Percentiles rank a stretch among this genome's conserved stretches.
Evolutionary conservation across 2,329 filamentous ascomycete genomes (phyloP).

Genomic region (Dactylella cylindrospora): DNA sequence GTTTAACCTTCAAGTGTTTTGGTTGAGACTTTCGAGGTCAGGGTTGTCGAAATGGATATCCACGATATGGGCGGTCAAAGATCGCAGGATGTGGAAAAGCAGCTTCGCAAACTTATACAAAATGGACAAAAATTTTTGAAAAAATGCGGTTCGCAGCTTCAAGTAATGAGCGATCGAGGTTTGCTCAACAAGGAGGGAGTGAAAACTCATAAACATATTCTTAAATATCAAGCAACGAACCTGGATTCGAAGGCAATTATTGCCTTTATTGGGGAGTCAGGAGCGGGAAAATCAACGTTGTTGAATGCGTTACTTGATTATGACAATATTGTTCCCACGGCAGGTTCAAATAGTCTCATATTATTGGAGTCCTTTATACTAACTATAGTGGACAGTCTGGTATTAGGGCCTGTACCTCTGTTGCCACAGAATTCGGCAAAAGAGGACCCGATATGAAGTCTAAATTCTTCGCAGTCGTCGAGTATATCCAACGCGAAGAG

Average conservation of each 20-base stretch:
- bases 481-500: conserved; percentile 19
- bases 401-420: conserved; percentile 29
- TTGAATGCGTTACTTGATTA: conserved; percentile 28
- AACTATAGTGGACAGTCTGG: conserved; percentile 8
- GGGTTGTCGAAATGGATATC: no score
- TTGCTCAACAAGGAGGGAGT: conserved; percentile 17
- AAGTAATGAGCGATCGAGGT: conserved; percentile 15
- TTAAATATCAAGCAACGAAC: conserved; percentile 11
- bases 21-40: no score
- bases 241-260: conserved; percentile 11
- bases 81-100: not conserved
- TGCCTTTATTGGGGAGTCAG: conserved; percentile 34
- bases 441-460: conserved; percentile 8
- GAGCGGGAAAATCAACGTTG: conserved; percentile 27
- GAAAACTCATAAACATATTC: conserved; percentile 17
- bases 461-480: conserved; percentile 15
- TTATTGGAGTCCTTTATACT: not conserved
- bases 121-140: conserved; percentile 18
- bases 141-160: conserved; percentile 5
- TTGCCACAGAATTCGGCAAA: conserved; percentile 29
- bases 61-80: no score
- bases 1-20: no score
- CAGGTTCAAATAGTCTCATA: conserved; percentile 1
- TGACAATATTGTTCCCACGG: conserved; percentile 31
- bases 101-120: not conserved